Conservation (phyloP, 306 rosid genomes). For the Pyrus bretschneideri region DNA sequence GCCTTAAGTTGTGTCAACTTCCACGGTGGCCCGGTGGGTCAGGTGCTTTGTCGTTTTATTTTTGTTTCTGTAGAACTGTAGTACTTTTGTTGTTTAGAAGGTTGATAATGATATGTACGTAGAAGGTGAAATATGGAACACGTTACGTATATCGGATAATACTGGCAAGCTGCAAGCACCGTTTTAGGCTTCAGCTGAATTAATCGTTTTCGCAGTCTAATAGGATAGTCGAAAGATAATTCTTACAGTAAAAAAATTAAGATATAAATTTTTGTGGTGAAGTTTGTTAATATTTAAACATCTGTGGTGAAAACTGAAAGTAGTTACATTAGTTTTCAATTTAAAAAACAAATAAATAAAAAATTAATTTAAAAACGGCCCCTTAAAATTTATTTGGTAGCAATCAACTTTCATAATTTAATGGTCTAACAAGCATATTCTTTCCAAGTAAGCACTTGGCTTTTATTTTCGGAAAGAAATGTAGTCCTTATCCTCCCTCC, state of each 20-base stretch:
- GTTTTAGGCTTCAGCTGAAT: too few relatives aligned
- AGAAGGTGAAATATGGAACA: too few relatives aligned
- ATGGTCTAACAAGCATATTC: not conserved
- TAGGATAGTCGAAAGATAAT: too few relatives aligned
- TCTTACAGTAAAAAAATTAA: too few relatives aligned
- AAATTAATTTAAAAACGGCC: too few relatives aligned
- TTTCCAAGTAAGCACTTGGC: not conserved
- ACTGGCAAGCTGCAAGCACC: not conserved
- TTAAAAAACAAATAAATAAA: too few relatives aligned
- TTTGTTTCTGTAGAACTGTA: not conserved
- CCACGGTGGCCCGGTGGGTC: not conserved
- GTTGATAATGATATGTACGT: not conserved
- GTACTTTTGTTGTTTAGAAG: not conserved
- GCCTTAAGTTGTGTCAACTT: not conserved
- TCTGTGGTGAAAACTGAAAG: too few relatives aligned
- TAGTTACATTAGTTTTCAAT: too few relatives aligned
- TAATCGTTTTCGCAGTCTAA: too few relatives aligned
- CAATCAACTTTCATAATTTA: not conserved
- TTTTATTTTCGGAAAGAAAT: not conserved
- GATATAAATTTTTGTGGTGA: too few relatives aligned
- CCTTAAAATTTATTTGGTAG: not conserved
- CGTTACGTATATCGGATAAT: not conserved
- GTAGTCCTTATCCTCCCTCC: not conserved
- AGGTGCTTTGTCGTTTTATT: not conserved
- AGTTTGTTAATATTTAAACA: too few relatives aligned